phyloP scores from a whole-genome alignment of 768 basidiomycete species.

The Boletus reticuloceps region DNA sequence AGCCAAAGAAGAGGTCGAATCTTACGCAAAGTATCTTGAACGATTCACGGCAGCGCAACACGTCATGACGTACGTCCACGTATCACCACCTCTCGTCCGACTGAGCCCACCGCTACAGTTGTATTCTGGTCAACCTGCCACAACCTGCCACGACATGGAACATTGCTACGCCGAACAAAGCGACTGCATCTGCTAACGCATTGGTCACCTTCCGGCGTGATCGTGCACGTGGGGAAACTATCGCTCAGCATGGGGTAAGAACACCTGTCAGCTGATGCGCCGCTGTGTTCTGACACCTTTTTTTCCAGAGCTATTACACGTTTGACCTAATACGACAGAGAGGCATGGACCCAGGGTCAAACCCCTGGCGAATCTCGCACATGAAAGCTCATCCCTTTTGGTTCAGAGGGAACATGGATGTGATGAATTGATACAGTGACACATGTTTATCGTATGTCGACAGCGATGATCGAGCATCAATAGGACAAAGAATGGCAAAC shows the following conservation, averaged over 20 bases:
- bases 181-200: conserved; percentile 24
- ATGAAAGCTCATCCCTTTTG: conserved; percentile 29
- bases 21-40: conserved; percentile 21
- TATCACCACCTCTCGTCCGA: not conserved
- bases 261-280: not conserved
- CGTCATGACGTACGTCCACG: conserved; percentile 19
- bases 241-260: conserved; percentile 24
- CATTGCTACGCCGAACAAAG: conserved; percentile 17
- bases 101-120: conserved; percentile 5
- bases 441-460: not conserved
- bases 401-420: conserved; percentile 27
- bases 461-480: too few species aligned
- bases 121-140: conserved; percentile 26
- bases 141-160: conserved; percentile 21
- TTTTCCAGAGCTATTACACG: conserved; percentile 21
- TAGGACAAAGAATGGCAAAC: too few species aligned
- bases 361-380: conserved; percentile 26
- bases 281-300: not conserved
- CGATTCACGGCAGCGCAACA: conserved; percentile 25
- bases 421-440: conserved; percentile 12
- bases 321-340: conserved; percentile 22
- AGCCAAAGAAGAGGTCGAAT: conserved; percentile 17
- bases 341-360: conserved; percentile 9
- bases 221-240: conserved; percentile 21
- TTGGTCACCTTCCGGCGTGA: conserved; percentile 24